These are phyloP conservation scores for Athelia sp. DNA, from an alignment of 1,284 basidiomycete species.

Conservation along the genomic window DNA sequence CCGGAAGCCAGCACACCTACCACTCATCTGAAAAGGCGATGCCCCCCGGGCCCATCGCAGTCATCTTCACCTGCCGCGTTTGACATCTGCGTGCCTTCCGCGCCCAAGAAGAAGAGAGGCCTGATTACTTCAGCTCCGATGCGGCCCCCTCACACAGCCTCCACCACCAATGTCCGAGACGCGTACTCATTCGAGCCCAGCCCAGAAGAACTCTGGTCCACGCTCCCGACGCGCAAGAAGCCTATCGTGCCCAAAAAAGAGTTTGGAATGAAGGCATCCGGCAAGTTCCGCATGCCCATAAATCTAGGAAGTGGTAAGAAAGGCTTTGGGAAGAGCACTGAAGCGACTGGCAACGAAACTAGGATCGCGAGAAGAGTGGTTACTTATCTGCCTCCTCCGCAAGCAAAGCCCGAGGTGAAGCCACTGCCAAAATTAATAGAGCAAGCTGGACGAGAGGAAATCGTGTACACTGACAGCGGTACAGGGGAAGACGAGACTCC, in stretches of 20 bases:
- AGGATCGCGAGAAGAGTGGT: neutral
- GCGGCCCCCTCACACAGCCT: no score
- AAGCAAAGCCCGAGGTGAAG: neutral
- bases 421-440: neutral
- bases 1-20: no score
- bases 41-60: no score
- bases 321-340: neutral
- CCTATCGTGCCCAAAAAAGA: neutral
- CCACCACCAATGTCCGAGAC: no score
- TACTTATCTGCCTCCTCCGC: neutral
- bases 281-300: neutral
- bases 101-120: no score
- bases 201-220: slow-evolving; percentile 1
- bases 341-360: neutral
- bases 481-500: neutral
- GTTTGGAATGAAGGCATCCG: neutral
- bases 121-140: no score
- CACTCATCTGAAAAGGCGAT: no score
- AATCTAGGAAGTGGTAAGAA: neutral
- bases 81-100: no score
- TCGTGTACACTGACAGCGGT: neutral
- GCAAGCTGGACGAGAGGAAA: neutral
- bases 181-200: neutral
- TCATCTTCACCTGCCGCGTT: no score
- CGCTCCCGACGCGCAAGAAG: slow-evolving; percentile 1